Conservation (phyloP, 2,329 filamentous ascomycete genomes). For the Penicillium sp. region DNA sequence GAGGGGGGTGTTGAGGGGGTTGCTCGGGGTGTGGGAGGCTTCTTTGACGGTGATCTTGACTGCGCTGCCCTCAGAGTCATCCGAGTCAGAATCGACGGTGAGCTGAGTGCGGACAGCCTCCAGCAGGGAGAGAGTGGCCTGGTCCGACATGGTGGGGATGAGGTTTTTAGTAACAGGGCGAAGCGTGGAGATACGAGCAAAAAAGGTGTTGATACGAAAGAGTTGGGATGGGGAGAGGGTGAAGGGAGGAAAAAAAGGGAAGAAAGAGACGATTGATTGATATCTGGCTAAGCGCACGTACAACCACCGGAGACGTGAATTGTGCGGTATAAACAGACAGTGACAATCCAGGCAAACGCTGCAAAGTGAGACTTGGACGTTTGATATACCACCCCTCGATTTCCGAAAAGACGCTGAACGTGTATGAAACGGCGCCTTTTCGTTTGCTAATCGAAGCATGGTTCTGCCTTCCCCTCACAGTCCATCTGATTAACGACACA, state of each 20-base stretch:
- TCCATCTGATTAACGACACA: constrained; percentile 27
- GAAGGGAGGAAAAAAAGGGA: not conserved
- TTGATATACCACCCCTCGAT: constrained; percentile 34
- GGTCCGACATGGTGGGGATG: constrained; percentile 3
- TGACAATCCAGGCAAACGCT: not conserved
- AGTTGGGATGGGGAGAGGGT: not conserved
- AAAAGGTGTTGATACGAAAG: not conserved
- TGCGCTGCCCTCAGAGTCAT: not conserved
- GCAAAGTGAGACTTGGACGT: not conserved
- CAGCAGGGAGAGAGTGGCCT: not conserved
- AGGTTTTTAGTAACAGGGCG: not conserved
- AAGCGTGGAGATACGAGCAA: not conserved
- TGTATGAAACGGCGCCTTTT: constrained; percentile 15
- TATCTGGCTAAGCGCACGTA: not conserved
- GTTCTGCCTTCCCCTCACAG: constrained; percentile 34
- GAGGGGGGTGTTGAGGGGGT: not conserved
- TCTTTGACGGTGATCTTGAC: not conserved
- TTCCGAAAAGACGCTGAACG: constrained; percentile 25
- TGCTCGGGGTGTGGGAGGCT: not conserved
- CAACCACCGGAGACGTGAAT: not conserved
- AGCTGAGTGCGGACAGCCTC: constrained; percentile 17
- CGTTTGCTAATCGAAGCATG: constrained; percentile 29
- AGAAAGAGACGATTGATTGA: not conserved
- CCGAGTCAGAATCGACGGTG: constrained; percentile 11
- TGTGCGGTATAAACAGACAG: not conserved